A percentile compares a stretch with the other conserved stretches of the same genome.
phyloP scores from a whole-genome alignment of 208 protist species.

The Trypanosoma boissoni region DNA sequence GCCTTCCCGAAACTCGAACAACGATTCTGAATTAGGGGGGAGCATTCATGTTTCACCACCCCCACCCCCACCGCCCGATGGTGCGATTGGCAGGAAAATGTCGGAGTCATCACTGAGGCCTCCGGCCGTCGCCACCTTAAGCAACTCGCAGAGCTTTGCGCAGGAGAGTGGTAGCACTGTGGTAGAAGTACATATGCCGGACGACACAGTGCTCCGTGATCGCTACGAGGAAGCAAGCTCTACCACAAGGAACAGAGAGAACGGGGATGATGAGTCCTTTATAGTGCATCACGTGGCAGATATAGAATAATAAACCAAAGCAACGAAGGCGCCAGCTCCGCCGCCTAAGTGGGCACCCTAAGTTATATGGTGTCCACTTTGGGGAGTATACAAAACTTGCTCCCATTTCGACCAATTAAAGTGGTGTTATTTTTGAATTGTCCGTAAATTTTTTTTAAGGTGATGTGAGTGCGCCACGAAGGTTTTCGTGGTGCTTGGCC shows the following conservation, averaged over 20 bases:
- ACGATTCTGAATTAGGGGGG: neutral
- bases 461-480: too few relatives aligned
- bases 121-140: neutral
- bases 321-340: too few relatives aligned
- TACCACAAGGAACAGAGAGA: neutral
- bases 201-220: too few relatives aligned
- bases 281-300: slow-evolving; percentile 21
- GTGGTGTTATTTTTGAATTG: too few relatives aligned
- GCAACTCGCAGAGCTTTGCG: neutral
- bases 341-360: neutral
- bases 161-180: too few relatives aligned
- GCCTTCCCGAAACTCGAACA: neutral
- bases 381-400: too few relatives aligned
- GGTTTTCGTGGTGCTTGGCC: too few relatives aligned
- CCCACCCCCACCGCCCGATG: neutral
- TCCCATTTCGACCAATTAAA: too few relatives aligned
- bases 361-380: neutral
- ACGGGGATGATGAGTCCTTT: slow-evolving; percentile 26
- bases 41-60: slow-evolving; percentile 4
- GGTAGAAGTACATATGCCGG: too few relatives aligned
- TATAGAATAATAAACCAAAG: too few relatives aligned
- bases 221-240: slow-evolving; percentile 17
- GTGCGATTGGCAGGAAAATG: neutral
- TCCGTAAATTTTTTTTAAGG: too few relatives aligned
- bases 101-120: neutral